Evolutionary conservation across 2,329 filamentous ascomycete genomes (phyloP).

Genomic region (Venturia effusa): DNA sequence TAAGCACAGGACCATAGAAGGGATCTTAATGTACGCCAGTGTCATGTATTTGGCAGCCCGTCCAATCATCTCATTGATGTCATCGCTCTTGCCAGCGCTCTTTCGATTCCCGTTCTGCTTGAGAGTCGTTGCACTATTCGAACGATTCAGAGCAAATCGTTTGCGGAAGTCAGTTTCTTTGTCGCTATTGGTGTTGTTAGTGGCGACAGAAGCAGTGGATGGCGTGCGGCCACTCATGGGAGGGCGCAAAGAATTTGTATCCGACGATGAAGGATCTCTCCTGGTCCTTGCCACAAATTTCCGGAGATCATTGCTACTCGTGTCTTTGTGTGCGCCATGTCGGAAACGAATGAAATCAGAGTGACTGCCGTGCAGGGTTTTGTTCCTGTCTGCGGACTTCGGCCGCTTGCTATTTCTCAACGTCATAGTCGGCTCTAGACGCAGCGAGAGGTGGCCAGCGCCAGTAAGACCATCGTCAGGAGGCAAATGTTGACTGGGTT

Average conservation of each 20-base stretch:
- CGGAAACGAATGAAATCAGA: constrained; percentile 12
- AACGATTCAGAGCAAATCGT: constrained; percentile 26
- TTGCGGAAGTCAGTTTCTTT: constrained; percentile 16
- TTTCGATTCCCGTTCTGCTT: constrained; percentile 35
- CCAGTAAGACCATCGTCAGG: constrained; percentile 36
- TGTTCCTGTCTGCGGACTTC: constrained; percentile 14
- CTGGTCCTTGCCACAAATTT: neutral
- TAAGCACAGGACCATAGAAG: constrained; percentile 86
- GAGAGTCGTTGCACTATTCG: constrained; percentile 32
- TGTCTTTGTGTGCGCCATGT: constrained; percentile 5
- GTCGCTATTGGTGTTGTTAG: neutral
- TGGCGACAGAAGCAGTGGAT: neutral
- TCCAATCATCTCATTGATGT: constrained; percentile 91
- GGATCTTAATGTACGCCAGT: constrained; percentile 86
- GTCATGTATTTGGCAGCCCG: constrained; percentile 97
- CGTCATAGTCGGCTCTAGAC: constrained; percentile 71
- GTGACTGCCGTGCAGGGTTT: constrained; percentile 18
- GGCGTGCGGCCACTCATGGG: neutral
- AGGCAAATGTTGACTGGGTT: neutral
- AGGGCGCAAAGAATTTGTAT: neutral
- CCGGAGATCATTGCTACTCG: constrained; percentile 3
- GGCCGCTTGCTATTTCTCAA: constrained; percentile 32
- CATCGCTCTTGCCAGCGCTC: constrained; percentile 63
- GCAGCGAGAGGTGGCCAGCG: constrained; percentile 66
- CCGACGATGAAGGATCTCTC: neutral